Conservation (phyloP, 2,329 filamentous ascomycete genomes). For the Podosphaera aphanis region DNA sequence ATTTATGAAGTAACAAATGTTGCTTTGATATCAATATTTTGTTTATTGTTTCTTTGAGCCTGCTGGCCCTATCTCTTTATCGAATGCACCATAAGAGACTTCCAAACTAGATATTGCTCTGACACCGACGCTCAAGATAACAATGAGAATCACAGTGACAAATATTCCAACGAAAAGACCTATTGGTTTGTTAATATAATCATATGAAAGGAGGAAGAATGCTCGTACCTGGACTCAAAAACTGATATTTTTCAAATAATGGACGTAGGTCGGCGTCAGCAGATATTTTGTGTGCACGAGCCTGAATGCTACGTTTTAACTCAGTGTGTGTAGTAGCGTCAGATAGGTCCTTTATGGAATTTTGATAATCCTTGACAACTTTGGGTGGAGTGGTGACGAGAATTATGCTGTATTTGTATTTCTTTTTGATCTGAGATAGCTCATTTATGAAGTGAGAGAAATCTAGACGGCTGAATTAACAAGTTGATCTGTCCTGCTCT, state of each 20-base stretch:
- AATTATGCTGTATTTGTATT: constrained; percentile 44
- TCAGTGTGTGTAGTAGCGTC: constrained; percentile 32
- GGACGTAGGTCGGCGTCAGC: constrained; percentile 20
- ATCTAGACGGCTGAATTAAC: not conserved
- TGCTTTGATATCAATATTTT: no score
- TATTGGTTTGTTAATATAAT: constrained; percentile 16
- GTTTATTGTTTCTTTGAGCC: not conserved
- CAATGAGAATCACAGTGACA: constrained; percentile 44
- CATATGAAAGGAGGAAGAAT: not conserved
- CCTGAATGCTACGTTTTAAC: constrained; percentile 34
- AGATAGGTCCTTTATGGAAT: not conserved
- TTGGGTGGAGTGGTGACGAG: constrained; percentile 40
- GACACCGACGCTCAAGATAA: constrained; percentile 59
- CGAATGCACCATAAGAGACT: constrained; percentile 84
- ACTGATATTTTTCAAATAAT: constrained; percentile 84
- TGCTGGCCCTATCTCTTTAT: constrained; percentile 40
- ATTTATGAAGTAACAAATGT: no score
- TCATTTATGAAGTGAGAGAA: not conserved
- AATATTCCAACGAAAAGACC: constrained; percentile 76
- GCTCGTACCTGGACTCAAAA: constrained; percentile 63
- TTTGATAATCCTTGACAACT: not conserved
- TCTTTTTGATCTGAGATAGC: constrained; percentile 1
- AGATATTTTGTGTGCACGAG: constrained; percentile 9
- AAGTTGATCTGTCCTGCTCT: not conserved
- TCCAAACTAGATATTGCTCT: constrained; percentile 56